Base-by-base conservation (phyloP, 148 eudicot species). In the Spergularia marina region DNA sequence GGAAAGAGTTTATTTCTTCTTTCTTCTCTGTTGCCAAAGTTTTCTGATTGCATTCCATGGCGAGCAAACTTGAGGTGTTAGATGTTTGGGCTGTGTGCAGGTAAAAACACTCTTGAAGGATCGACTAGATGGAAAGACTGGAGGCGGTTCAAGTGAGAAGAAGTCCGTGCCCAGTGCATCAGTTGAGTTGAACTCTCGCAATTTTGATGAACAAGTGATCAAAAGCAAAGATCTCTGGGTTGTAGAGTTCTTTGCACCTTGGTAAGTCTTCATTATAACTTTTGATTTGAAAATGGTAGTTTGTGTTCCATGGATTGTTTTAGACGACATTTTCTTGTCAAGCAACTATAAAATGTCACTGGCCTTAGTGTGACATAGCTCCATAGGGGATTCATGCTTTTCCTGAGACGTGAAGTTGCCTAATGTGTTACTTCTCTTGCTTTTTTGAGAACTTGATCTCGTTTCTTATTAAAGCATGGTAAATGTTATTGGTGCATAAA, bases 221-320 rank as follows among this genome's bases (percentile, higher is more conserved):
- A 92, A 89, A 82, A 92, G 98, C 85, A 95, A 89, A 81, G 96
- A 95, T 9, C 88, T 95, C 16, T 95, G 98, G 98, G 41, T 95
- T 76, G 97, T 95, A 53, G 98, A 95, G 87, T 95, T 95, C 85
- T 95, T 92, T 80, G 98, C 98, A 52, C 97, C 98, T 80, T 95
- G 98, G 98, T 95, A 90, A 67, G 82, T 65, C 39, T 59, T 76
- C 60, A 53, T 68, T 61, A 20, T 23, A 30, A 60, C 69, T 51
- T 10, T 16, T 36, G 4, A 57, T 12, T 15, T 36, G 15, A 17
- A 68, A 66, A 23, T 65, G 36, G 44, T 54, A 53, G 15, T 53
- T 39, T 53, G 40, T 20, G 13, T 40, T 5, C n/a, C 40, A 9
- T 40, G 20, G 20, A 44, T 47, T 10, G 49, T 39, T 53, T 7